Conservation (phyloP, 1,139 yeast species). For the Candida neerlandica region DNA sequence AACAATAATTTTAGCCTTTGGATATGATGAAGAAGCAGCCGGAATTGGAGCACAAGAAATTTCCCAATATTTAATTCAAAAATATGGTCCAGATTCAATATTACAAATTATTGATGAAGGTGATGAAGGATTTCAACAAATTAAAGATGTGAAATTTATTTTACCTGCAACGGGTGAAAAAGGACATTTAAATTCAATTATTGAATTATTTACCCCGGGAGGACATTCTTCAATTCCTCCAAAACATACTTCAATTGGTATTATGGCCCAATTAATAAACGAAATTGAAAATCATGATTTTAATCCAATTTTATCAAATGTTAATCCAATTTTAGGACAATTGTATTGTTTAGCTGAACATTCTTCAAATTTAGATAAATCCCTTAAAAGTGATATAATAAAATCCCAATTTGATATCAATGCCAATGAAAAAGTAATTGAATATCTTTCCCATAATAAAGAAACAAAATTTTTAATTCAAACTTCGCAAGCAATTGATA, state of each 20-base stretch:
- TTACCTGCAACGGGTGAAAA: constrained; percentile 57
- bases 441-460: constrained; percentile 27
- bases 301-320: constrained; percentile 36
- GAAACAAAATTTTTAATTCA: constrained; percentile 47
- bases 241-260: constrained; percentile 49
- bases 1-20: constrained; percentile 47
- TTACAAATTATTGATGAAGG: constrained; percentile 52
- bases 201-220: constrained; percentile 46
- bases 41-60: constrained; percentile 42
- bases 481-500: constrained; percentile 72
- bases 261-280: constrained; percentile 42
- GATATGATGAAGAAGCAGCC: constrained; percentile 51
- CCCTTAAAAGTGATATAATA: constrained; percentile 40
- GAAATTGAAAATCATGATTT: constrained; percentile 40
- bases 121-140: constrained; percentile 30
- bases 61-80: constrained; percentile 28
- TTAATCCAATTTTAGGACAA: constrained; percentile 44
- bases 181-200: constrained; percentile 42
- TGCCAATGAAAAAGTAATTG: constrained; percentile 45
- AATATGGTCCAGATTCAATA: constrained; percentile 44
- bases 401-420: constrained; percentile 40
- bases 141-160: constrained; percentile 52
- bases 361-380: constrained; percentile 27
- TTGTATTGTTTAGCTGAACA: constrained; percentile 51
- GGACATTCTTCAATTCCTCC: constrained; percentile 56